Evolutionary conservation across 768 basidiomycete species (phyloP).

Genomic region (Mycena rebaudengoi): DNA sequence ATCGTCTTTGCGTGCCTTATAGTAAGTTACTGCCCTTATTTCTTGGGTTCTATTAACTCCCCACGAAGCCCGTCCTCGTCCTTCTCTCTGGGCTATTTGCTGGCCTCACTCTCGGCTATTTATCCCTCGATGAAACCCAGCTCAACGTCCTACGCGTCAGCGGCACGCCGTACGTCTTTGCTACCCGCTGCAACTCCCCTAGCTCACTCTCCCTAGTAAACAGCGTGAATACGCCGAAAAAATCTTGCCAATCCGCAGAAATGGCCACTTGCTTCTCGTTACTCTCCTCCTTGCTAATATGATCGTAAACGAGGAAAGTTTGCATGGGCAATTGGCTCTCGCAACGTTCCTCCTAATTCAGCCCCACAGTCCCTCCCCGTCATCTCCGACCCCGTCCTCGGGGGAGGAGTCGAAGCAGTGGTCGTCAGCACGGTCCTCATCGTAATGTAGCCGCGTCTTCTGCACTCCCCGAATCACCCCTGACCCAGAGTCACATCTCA

Average conservation of each 20-base stretch:
- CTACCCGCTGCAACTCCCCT: neutral
- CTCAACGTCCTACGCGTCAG: slow-evolving; percentile 86
- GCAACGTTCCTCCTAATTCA: too few species aligned
- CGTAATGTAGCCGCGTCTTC: slow-evolving; percentile 77
- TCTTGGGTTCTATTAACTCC: neutral
- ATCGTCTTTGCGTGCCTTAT: slow-evolving; percentile 68
- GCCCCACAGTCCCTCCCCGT: slow-evolving; percentile 84
- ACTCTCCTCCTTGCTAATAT: slow-evolving; percentile 89
- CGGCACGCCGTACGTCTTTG: slow-evolving; percentile 73
- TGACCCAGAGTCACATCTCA: slow-evolving; percentile 10
- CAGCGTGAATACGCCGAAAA: slow-evolving; percentile 84
- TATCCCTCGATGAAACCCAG: slow-evolving; percentile 93
- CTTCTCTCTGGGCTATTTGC: slow-evolving; percentile 88
- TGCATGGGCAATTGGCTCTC: too few species aligned
- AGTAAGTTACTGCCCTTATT: slow-evolving; percentile 7
- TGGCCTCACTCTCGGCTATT: slow-evolving; percentile 91
- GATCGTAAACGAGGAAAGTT: slow-evolving; percentile 95
- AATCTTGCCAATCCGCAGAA: slow-evolving; percentile 86
- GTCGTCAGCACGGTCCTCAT: slow-evolving; percentile 86
- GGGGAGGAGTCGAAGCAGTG: slow-evolving; percentile 81
- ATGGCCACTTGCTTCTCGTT: slow-evolving; percentile 86
- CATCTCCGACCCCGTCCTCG: slow-evolving; percentile 83
- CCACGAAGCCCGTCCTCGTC: slow-evolving; percentile 72
- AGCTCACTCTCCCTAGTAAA: slow-evolving; percentile 50
- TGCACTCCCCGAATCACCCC: neutral